A percentile compares a stretch with the other conserved stretches of the same genome.
Conservation (phyloP, 495 filamentous ascomycete genomes). For the Neurospora sp. region DNA sequence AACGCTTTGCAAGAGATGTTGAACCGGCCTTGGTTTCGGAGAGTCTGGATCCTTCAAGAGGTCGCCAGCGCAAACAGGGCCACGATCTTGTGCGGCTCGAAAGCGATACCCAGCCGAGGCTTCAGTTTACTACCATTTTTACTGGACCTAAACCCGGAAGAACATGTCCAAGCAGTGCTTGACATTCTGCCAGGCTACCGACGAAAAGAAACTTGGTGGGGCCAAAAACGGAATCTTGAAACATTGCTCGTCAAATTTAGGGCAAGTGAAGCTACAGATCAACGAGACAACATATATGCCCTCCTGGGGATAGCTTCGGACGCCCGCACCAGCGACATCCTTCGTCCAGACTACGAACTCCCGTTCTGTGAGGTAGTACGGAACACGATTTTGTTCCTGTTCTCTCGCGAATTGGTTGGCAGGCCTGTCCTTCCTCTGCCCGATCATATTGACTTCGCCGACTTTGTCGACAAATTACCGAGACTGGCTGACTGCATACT, state of each 20-base stretch:
- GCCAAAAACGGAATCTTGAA: constrained; percentile 12
- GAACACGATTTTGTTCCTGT: no score
- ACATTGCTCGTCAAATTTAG: constrained; percentile 22
- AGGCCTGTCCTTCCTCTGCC: no score
- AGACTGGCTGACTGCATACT: no score
- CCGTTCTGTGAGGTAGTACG: no score
- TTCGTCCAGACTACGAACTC: not conserved
- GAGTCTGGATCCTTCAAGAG: constrained; percentile 18
- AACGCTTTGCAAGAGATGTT: no score
- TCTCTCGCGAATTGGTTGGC: no score
- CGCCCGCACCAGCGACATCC: not conserved
- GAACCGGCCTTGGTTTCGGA: constrained; percentile 7
- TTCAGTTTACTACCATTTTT: constrained; percentile 21
- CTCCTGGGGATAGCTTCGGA: constrained; percentile 22
- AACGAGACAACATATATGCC: constrained; percentile 26
- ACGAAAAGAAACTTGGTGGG: constrained; percentile 22
- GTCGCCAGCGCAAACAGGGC: constrained; percentile 8
- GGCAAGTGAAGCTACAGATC: constrained; percentile 19
- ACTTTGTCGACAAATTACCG: no score
- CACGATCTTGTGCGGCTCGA: constrained; percentile 12
- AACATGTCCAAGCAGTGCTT: constrained; percentile 22
- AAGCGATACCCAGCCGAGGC: constrained; percentile 13
- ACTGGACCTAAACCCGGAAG: not conserved
- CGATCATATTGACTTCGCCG: no score
- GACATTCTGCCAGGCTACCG: constrained; percentile 26